Percentiles rank a stretch among this genome's conserved stretches.
Evolutionary conservation across 1,284 basidiomycete genomes (phyloP).

Genomic region (Cryptococcus wingfieldii): DNA sequence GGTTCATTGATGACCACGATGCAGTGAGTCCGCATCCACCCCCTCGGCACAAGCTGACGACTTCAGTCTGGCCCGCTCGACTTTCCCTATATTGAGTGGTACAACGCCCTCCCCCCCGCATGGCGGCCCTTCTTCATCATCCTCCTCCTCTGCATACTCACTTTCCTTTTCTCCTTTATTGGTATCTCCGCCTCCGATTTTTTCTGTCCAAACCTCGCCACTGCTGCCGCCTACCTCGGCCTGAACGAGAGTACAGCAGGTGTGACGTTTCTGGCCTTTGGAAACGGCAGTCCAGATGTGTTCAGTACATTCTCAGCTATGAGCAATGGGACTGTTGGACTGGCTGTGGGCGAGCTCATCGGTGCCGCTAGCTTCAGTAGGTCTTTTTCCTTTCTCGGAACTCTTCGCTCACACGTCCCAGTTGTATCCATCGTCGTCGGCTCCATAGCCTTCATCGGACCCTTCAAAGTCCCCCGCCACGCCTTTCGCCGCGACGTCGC

Average conservation of each 20-base stretch:
- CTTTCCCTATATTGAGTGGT: conserved; percentile 32
- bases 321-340: conserved; percentile 73
- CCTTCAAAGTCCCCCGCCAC: conserved; percentile 73
- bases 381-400: conserved; percentile 3
- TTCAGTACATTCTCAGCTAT: conserved; percentile 95
- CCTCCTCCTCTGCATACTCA: conserved; percentile 33
- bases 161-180: conserved; percentile 64
- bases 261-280: conserved; percentile 88
- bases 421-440: conserved; percentile 91
- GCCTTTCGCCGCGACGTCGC: conserved; percentile 89
- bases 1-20: not conserved
- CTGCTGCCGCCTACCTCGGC: conserved; percentile 73
- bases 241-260: conserved; percentile 86
- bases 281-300: conserved; percentile 86
- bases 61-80: conserved; percentile 14
- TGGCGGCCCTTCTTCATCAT: conserved; percentile 33
- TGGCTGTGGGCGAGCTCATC: conserved; percentile 91
- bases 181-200: conserved; percentile 92
- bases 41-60: not conserved
- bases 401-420: conserved; percentile 2
- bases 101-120: conserved; percentile 18
- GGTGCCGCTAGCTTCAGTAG: conserved; percentile 85
- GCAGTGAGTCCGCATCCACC: not conserved
- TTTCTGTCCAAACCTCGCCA: conserved; percentile 88
- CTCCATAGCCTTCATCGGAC: conserved; percentile 90